Evolutionary conservation across 495 filamentous ascomycete genomes (phyloP).

Genomic region (Venustampulla echinocandica): DNA sequence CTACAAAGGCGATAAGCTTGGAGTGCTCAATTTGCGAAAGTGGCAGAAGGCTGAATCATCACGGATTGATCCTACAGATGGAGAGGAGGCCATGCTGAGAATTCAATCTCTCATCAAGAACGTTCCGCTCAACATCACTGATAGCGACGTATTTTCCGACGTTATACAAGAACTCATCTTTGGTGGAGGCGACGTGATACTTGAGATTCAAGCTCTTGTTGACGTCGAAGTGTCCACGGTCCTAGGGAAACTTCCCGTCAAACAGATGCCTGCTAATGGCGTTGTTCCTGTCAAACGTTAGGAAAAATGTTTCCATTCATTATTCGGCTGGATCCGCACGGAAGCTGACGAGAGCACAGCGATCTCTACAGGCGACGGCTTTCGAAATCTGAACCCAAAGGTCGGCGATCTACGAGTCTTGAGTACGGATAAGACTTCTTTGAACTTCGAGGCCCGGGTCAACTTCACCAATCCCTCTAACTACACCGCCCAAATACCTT

Average conservation of each 20-base stretch:
- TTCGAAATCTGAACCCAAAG: constrained; percentile 42
- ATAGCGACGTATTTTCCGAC: constrained; percentile 63
- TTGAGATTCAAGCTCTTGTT: constrained; percentile 71
- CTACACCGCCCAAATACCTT: constrained; percentile 74
- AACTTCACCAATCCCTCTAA: constrained; percentile 86
- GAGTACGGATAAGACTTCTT: constrained; percentile 56
- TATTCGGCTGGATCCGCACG: constrained; percentile 14
- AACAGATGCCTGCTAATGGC: constrained; percentile 76
- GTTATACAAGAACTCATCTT: constrained; percentile 71
- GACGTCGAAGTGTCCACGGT: constrained; percentile 73
- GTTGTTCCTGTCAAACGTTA: constrained; percentile 80
- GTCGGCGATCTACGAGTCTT: constrained; percentile 56
- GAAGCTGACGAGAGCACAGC: constrained; percentile 26
- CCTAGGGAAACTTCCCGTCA: constrained; percentile 69
- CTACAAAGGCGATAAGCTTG: constrained; percentile 66
- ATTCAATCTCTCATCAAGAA: constrained; percentile 68
- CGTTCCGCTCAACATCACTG: constrained; percentile 72
- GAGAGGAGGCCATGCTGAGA: constrained; percentile 44
- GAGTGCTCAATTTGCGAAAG: constrained; percentile 61
- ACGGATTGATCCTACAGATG: constrained; percentile 41
- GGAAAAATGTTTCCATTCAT: constrained; percentile 24
- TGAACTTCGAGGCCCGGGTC: constrained; percentile 57
- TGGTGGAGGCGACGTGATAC: constrained; percentile 49
- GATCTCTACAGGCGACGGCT: constrained; percentile 28
- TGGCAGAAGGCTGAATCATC: constrained; percentile 87